These are phyloP conservation scores for Spirogloea muscicola DNA, from an alignment of 139 green algal species.

Conservation along the genomic window DNA sequence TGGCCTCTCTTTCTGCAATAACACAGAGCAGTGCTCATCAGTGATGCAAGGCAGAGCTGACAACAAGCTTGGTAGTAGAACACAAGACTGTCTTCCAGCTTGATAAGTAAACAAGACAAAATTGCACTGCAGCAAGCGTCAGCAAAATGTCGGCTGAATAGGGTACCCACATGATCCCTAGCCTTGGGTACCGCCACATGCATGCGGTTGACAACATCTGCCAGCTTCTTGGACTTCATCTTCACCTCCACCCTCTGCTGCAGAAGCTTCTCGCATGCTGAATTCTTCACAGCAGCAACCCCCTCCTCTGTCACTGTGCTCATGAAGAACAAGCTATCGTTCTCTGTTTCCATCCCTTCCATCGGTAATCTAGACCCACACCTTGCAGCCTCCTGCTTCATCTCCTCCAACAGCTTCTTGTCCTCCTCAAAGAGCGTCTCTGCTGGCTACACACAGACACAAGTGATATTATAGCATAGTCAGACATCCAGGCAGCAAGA, in stretches of 20 bases:
- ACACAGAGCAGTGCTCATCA: no score
- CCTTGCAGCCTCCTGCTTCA: slow-evolving; percentile 59
- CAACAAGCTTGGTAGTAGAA: no score
- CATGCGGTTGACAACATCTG: slow-evolving; percentile 85
- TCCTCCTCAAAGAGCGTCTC: slow-evolving; percentile 58
- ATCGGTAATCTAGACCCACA: slow-evolving; percentile 41
- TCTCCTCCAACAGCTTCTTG: slow-evolving; percentile 67
- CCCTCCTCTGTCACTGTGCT: slow-evolving; percentile 87
- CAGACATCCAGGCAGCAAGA: no score
- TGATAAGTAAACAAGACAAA: no score
- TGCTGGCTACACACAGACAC: no score
- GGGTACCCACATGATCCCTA: no score
- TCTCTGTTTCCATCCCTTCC: neutral
- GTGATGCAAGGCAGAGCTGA: no score
- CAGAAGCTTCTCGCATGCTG: slow-evolving; percentile 90
- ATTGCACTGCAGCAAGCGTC: no score
- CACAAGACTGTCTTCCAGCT: no score
- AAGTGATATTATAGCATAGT: no score
- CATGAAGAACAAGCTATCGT: slow-evolving; percentile 58
- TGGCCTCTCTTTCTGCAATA: slow-evolving; percentile 60
- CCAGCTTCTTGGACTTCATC: slow-evolving; percentile 77
- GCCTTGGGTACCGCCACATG: slow-evolving; percentile 84
- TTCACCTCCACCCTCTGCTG: slow-evolving; percentile 88
- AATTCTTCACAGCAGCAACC: slow-evolving; percentile 79
- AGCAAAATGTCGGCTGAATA: no score